phyloP scores from a whole-genome alignment of 2,329 filamentous ascomycete species.

The Fusarium sambucinum region DNA sequence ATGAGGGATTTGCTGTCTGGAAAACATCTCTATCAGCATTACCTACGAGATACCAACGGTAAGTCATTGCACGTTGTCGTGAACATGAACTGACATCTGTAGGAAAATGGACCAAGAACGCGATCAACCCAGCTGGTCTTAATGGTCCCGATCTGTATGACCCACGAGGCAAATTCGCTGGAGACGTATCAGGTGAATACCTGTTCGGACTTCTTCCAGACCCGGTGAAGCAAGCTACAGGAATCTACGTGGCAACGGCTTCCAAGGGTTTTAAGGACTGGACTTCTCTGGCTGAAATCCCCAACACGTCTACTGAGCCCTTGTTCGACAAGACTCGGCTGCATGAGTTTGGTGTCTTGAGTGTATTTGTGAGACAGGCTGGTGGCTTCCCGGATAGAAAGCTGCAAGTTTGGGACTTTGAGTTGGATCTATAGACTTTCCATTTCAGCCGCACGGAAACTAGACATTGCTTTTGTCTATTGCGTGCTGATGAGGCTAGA shows the following conservation, averaged over 20 bases:
- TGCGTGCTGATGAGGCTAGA: no score
- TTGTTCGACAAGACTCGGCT: slow-evolving; percentile 25
- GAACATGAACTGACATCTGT: accelerated
- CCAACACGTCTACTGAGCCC: slow-evolving; percentile 28
- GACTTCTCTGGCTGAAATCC: slow-evolving; percentile 19
- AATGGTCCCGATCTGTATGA: slow-evolving; percentile 35
- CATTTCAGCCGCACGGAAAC: no score
- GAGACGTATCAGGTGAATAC: slow-evolving; percentile 26
- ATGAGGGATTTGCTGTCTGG: slow-evolving; percentile 32
- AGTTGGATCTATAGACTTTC: slow-evolving; percentile 24
- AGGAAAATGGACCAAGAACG: slow-evolving; percentile 33
- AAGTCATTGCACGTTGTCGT: accelerated
- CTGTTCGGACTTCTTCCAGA: slow-evolving; percentile 27
- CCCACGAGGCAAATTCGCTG: slow-evolving; percentile 33
- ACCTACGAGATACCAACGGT: slow-evolving; percentile 16
- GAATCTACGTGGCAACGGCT: slow-evolving; percentile 26
- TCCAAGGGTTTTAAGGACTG: slow-evolving; percentile 22
- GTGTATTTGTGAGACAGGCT: slow-evolving; percentile 28
- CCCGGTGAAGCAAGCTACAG: neutral
- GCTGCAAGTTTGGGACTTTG: slow-evolving; percentile 38
- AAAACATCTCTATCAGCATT: slow-evolving; percentile 31
- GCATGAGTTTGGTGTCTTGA: slow-evolving; percentile 20
- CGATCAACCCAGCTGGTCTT: slow-evolving; percentile 20
- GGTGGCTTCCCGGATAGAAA: slow-evolving; percentile 25
- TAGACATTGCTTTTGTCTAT: no score